Evolutionary conservation across 1,284 basidiomycete genomes (phyloP).

Genomic region (Moniliophthora roreri): DNA sequence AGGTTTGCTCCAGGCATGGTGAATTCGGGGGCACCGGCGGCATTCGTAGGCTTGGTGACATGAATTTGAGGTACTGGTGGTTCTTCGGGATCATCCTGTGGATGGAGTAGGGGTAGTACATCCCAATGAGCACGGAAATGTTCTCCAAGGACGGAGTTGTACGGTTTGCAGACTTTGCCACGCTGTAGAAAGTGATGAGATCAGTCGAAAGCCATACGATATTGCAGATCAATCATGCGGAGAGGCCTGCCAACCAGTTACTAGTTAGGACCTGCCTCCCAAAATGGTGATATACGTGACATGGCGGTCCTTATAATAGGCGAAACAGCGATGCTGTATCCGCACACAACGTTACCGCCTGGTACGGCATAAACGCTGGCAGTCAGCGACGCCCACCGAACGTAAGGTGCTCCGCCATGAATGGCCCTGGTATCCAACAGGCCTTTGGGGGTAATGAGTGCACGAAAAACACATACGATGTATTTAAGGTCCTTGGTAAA

Average conservation of each 20-base stretch:
- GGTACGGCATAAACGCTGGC: too few relatives aligned
- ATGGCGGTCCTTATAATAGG: neutral
- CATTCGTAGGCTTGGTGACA: conserved; percentile 32
- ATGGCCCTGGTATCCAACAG: neutral
- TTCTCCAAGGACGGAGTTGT: conserved; percentile 92
- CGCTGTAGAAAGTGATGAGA: conserved; percentile 44
- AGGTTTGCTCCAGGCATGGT: conserved; percentile 20
- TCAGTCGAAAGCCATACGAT: conserved; percentile 1
- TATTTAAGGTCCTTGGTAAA: conserved; percentile 97
- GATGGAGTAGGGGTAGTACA: conserved; percentile 59
- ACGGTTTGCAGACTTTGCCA: conserved; percentile 92
- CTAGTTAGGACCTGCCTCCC: neutral
- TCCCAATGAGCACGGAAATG: conserved; percentile 91
- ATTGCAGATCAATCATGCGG: conserved; percentile 8
- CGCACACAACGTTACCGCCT: too few relatives aligned
- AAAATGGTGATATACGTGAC: neutral
- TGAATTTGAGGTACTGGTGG: conserved; percentile 48
- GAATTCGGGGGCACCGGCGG: conserved; percentile 25
- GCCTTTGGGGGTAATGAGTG: neutral
- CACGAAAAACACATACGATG: conserved; percentile 53
- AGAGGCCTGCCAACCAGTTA: too few relatives aligned
- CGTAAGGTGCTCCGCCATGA: too few relatives aligned
- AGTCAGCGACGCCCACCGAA: too few relatives aligned
- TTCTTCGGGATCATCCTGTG: conserved; percentile 42
- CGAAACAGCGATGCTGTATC: too few relatives aligned